phyloP scores from a whole-genome alignment of 2,329 filamentous ascomycete species.

The Fusarium acutatum region DNA sequence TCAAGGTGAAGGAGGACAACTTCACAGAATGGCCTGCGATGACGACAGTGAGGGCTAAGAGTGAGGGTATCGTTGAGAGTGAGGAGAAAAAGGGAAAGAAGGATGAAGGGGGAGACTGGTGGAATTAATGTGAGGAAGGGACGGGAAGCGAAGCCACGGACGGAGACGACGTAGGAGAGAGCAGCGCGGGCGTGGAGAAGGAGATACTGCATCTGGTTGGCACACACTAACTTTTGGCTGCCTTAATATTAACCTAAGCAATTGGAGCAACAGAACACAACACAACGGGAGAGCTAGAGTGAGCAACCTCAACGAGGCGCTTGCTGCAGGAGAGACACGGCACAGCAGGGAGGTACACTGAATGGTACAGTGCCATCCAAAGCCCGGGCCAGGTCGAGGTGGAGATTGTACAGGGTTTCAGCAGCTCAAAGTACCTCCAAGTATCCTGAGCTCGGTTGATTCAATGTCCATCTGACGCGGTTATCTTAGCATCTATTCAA shows the following conservation, averaged over 20 bases:
- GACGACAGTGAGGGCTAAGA: conserved; percentile 12
- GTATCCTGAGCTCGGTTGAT: conserved; percentile 9
- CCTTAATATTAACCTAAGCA: neutral
- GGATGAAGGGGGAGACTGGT: conserved; percentile 14
- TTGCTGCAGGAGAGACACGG: conserved; percentile 15
- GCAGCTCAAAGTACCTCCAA: conserved; percentile 7
- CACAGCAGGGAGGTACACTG: conserved; percentile 16
- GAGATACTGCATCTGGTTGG: conserved; percentile 17
- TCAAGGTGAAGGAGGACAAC: conserved; percentile 5
- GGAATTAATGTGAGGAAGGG: conserved; percentile 33
- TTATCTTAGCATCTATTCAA: neutral
- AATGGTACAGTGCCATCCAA: conserved; percentile 3
- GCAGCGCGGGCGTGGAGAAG: conserved; percentile 32
- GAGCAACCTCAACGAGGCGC: neutral
- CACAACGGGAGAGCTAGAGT: neutral
- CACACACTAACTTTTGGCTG: neutral
- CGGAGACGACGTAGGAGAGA: conserved; percentile 21
- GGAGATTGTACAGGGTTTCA: neutral
- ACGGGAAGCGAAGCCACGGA: conserved; percentile 21
- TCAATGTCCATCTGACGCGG: neutral
- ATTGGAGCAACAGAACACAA: conserved; percentile 1
- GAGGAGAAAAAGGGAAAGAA: conserved; percentile 14
- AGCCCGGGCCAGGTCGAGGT: conserved; percentile 21
- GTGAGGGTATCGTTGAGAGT: conserved; percentile 34
- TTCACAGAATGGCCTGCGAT: conserved; percentile 13